phyloP scores from a whole-genome alignment of 176 grass and related monocot genomes.

The Dendrocalamus sinicus region DNA sequence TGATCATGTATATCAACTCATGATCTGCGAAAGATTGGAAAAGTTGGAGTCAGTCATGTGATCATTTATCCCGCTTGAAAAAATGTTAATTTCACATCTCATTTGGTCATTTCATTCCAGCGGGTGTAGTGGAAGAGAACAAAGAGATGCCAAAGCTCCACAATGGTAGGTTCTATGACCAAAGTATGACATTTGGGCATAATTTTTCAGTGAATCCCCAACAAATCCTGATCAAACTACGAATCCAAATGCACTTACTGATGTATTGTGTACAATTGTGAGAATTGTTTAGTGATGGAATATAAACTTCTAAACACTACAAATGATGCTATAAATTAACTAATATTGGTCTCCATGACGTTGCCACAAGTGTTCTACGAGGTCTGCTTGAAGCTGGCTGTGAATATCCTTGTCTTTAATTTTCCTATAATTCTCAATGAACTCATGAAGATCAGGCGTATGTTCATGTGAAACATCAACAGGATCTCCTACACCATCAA shows the following conservation, averaged over 20 bases:
- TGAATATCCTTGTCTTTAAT: too few species aligned
- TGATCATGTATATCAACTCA: neutral
- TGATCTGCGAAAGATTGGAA: neutral
- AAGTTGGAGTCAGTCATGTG: neutral
- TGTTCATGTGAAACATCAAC: too few species aligned
- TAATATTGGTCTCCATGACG: too few species aligned
- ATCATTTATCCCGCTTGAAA: neutral
- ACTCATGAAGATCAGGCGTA: too few species aligned
- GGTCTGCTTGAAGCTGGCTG: too few species aligned
- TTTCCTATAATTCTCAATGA: too few species aligned
- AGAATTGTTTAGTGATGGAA: too few species aligned
- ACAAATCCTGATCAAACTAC: neutral
- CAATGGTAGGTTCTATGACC: neutral
- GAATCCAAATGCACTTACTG: neutral
- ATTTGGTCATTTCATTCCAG: neutral
- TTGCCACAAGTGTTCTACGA: too few species aligned
- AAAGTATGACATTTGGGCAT: neutral
- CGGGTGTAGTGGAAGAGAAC: neutral
- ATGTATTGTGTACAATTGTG: too few species aligned
- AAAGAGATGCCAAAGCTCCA: neutral
- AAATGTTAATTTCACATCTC: neutral
- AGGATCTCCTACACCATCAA: too few species aligned
- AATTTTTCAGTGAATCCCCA: neutral
- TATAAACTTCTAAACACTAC: too few species aligned
- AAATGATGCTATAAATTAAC: too few species aligned